A percentile compares a stretch with the other conserved stretches of the same genome.
phyloP scores from a whole-genome alignment of 2,329 filamentous ascomycete species.

The Talaromyces sp. region DNA sequence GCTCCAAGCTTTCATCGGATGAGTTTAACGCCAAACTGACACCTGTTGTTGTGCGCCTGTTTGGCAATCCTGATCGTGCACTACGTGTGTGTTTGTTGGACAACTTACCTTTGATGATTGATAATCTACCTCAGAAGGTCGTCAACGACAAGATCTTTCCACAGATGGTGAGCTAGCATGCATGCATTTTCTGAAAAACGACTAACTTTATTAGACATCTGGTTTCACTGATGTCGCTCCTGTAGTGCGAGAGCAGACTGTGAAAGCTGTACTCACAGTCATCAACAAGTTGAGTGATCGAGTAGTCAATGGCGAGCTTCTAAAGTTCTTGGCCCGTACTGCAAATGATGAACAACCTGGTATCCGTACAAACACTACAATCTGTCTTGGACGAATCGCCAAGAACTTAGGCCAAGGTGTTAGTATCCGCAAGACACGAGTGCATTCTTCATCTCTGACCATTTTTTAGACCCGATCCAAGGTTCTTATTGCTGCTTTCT shows the following conservation, averaged over 20 bases:
- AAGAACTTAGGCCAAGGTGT: constrained; percentile 74
- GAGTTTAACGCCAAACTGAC: constrained; percentile 85
- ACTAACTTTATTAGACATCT: constrained; percentile 64
- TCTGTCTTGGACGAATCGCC: constrained; percentile 94
- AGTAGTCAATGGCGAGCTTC: constrained; percentile 87
- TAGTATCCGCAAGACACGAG: constrained; percentile 17
- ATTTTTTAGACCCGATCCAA: constrained; percentile 71
- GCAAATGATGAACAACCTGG: constrained; percentile 97
- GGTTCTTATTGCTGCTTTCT: constrained; percentile 90
- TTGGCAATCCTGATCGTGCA: constrained; percentile 87
- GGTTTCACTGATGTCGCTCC: constrained; percentile 92
- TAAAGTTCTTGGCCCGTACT: constrained; percentile 89
- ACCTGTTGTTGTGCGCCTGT: constrained; percentile 83
- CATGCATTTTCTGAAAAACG: neutral
- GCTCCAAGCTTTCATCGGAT: constrained; percentile 80
- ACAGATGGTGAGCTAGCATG: constrained; percentile 66
- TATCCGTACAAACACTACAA: constrained; percentile 96
- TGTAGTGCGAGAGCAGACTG: constrained; percentile 89
- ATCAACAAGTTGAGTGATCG: constrained; percentile 89
- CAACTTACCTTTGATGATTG: constrained; percentile 86
- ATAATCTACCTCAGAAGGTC: constrained; percentile 80
- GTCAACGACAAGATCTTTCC: constrained; percentile 98
- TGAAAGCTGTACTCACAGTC: constrained; percentile 88
- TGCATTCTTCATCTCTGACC: constrained; percentile 30
- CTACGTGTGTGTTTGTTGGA: constrained; percentile 90